Evolutionary conservation across 495 filamentous ascomycete species (phyloP).

Genomic region (Neurospora hispaniola): DNA sequence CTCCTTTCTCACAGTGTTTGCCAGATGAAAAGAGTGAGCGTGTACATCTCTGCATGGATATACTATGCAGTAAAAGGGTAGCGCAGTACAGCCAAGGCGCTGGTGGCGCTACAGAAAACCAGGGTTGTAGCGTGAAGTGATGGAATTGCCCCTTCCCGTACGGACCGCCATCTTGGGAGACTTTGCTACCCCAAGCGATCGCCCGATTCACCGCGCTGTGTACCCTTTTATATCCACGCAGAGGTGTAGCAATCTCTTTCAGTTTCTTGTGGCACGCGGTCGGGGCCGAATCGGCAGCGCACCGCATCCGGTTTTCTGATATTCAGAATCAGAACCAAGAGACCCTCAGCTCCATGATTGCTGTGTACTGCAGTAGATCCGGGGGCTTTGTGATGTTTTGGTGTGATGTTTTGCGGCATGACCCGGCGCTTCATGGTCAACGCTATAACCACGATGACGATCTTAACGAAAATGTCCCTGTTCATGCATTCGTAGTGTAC

Average conservation of each 20-base stretch:
- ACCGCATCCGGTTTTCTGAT: neutral
- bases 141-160: no score
- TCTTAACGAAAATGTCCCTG: neutral
- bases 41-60: neutral
- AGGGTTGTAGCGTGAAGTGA: no score
- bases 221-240: no score
- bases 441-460: neutral
- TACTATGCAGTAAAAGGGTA: no score
- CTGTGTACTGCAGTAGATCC: neutral
- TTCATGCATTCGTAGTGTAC: neutral
- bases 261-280: neutral
- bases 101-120: no score
- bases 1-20: neutral
- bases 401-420: neutral
- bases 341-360: neutral
- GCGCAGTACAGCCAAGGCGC: no score
- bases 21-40: neutral
- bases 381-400: neutral
- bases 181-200: no score
- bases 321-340: neutral
- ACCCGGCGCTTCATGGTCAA: neutral
- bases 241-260: neutral
- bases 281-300: neutral
- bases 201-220: no score
- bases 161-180: no score